phyloP scores from a whole-genome alignment of 192 early-diverging fungal species.

The Rhizophagus sp. region DNA sequence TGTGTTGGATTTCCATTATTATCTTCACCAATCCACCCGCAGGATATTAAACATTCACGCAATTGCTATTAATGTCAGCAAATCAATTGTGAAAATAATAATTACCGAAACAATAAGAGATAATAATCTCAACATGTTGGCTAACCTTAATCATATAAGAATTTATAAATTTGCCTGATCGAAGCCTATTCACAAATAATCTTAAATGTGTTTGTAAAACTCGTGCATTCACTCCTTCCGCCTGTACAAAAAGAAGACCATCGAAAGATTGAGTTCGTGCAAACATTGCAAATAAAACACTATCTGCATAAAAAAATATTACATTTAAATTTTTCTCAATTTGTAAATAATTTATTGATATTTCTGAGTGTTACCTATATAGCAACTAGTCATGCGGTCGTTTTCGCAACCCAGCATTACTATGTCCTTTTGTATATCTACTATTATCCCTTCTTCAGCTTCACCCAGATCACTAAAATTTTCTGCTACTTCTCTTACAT shows the following conservation, averaged over 20 bases:
- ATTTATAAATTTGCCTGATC: slow-evolving; percentile 58
- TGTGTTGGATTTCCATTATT: slow-evolving; percentile 40
- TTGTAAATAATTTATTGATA: slow-evolving; percentile 1
- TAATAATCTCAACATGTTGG: not conserved
- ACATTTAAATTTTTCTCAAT: not conserved
- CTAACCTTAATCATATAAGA: slow-evolving; percentile 50
- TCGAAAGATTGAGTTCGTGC: slow-evolving; percentile 59
- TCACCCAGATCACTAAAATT: slow-evolving; percentile 37
- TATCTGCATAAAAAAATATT: slow-evolving; percentile 39
- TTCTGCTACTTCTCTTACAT: slow-evolving; percentile 27
- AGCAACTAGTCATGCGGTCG: slow-evolving; percentile 63
- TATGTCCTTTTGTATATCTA: slow-evolving; percentile 31
- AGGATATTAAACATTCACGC: slow-evolving; percentile 6
- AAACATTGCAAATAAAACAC: slow-evolving; percentile 69
- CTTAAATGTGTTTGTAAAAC: slow-evolving; percentile 53
- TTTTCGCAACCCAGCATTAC: slow-evolving; percentile 59
- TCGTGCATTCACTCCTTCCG: slow-evolving; percentile 43
- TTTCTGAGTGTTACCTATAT: slow-evolving; percentile 54
- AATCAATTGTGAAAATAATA: slow-evolving; percentile 4
- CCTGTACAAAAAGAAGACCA: slow-evolving; percentile 52
- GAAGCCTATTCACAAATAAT: slow-evolving; percentile 61
- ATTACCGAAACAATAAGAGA: not conserved
- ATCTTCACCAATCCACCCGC: slow-evolving; percentile 31
- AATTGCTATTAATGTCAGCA: slow-evolving; percentile 20
- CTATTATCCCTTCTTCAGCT: slow-evolving; percentile 38